Evolutionary conservation across 2,329 filamentous ascomycete genomes (phyloP), one percentile per base, ranked within the genome.

Genomic region (Biscogniauxia mediterranea): DNA sequence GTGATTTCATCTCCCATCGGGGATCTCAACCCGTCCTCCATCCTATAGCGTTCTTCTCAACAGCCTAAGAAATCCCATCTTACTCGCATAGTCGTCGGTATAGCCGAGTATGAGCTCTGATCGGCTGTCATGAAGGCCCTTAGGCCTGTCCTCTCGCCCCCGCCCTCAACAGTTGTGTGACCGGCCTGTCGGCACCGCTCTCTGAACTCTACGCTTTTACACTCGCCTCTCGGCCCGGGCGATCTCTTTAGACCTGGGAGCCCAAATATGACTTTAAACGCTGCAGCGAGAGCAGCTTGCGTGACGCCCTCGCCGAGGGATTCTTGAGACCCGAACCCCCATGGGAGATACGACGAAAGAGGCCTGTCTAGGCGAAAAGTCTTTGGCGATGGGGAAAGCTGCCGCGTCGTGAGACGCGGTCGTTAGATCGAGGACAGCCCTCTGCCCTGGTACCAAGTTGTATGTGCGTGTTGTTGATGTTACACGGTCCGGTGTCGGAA

Each of bases 151-250:
- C 61, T 64, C 49, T 64, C 63, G 1, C 60, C 63, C 2, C 62
- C 63, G 3, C 59, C 65, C 20, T 23, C 28, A 1, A 57, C 62
- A 4, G 57, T 61, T 19, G 19, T 52, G 13, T 64, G 59, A 1
- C 63, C 66, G n/a, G n/a, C 61, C 23, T 68, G 66, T 3, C 64
- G 64, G 15, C 64, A 59, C 66, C 66, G 67, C 57, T 64, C 59
- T 50, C 61, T 62, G n/a, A 61, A 63, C 55, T 50, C 57, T 2
- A 62, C 19, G 25, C 62, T 64, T 54, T 55, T 56, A 50, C 54
- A 42, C 49, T 57, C 28, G 26, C 66, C 66, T 3, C 66, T 32
- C 2, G 66, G 62, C 0, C 66, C 66, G 0, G 64, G 62, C 5
- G 64, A 58, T 13, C 66, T 59, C 2, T 26, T 50, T 5, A 66